Evolutionary conservation across 768 basidiomycete genomes (phyloP), one percentile per base, ranked within the genome.

Genomic region (Termitomyces sp.): DNA sequence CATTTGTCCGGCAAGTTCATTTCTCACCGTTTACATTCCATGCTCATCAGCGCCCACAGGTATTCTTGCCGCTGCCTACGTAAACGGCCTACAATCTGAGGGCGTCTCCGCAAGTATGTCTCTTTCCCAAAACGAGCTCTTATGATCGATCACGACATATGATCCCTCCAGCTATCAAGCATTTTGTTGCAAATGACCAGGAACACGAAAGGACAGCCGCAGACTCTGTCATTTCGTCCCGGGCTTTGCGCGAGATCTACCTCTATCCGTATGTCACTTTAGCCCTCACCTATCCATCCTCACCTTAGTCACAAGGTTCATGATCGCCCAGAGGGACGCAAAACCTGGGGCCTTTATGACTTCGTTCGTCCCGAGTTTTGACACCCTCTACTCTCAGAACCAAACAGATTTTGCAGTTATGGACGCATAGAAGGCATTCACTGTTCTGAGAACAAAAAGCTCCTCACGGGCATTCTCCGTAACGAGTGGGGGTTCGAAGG

Each of bases 401-500:
- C 52, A 15, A 52, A 49, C 38, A 18, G 42, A 38, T 49, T 32
- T 33, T 38, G 53, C 62, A 90, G 88, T 8, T 91, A 90, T 68
- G 89, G 89, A 60, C 86, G 88, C 56, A 77, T 92, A 63, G 85
- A 89, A 62, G 90, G 89, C 8, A 76, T 80, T 16, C 90, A 92
- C 68, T 86, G 82, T 56, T 84, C 87, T 5, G 91, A 93, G 72
- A 89, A 84, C 66, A 76, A 72, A n/a, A 70, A 75, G 45, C 78
- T 92, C 35, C 71, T 92, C 33, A 79, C 79, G 28, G 79, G 80
- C 28, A 82, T 92, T 50, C 77, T 92, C n/a, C 82, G 91, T 9
- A 78, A 79, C 35, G 91, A 92, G 68, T 92, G 91, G 91, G 79
- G 81, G 38, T 90, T 88, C 65, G 77, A 86, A 35, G 88, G 89